Conservation (phyloP, 371 early-diverging fungal genomes). For the Sporodiniella umbellata region DNA sequence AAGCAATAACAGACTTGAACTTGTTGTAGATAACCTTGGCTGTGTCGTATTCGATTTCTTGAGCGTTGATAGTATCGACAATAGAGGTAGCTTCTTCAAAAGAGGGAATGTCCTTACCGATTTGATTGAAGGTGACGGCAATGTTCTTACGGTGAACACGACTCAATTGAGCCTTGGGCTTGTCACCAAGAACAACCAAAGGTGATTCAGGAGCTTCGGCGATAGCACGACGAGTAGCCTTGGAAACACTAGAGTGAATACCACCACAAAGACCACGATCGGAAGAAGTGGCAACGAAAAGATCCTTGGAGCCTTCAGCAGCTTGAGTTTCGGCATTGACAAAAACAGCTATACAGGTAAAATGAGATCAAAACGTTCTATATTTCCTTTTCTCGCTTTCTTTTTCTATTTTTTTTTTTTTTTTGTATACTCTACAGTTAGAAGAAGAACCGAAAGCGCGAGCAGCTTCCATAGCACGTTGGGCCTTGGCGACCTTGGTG, state of each 20-base stretch:
- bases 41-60: slow-evolving; percentile 67
- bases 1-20: slow-evolving; percentile 93
- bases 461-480: slow-evolving; percentile 91
- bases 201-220: slow-evolving; percentile 50
- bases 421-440: slow-evolving; percentile 51
- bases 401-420: too few species aligned
- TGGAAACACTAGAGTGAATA: slow-evolving; percentile 95
- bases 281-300: slow-evolving; percentile 85
- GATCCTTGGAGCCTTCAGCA: slow-evolving; percentile 54
- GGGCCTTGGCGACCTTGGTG: slow-evolving; percentile 95
- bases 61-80: slow-evolving; percentile 72
- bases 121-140: slow-evolving; percentile 81
- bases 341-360: slow-evolving; percentile 63
- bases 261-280: slow-evolving; percentile 99
- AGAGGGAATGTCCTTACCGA: slow-evolving; percentile 88
- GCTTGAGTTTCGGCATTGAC: slow-evolving; percentile 72
- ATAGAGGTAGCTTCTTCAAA: slow-evolving; percentile 87
- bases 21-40: slow-evolving; percentile 89
- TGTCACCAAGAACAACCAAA: slow-evolving; percentile 87
- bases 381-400: too few species aligned
- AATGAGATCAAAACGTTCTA: too few species aligned
- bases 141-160: slow-evolving; percentile 77
- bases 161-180: slow-evolving; percentile 88
- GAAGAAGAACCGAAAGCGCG: slow-evolving; percentile 83
- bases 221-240: slow-evolving; percentile 71